These are phyloP conservation scores for Beauveria medogensis DNA, from an alignment of 2,329 filamentous ascomycete genomes.

Conservation along the genomic window DNA sequence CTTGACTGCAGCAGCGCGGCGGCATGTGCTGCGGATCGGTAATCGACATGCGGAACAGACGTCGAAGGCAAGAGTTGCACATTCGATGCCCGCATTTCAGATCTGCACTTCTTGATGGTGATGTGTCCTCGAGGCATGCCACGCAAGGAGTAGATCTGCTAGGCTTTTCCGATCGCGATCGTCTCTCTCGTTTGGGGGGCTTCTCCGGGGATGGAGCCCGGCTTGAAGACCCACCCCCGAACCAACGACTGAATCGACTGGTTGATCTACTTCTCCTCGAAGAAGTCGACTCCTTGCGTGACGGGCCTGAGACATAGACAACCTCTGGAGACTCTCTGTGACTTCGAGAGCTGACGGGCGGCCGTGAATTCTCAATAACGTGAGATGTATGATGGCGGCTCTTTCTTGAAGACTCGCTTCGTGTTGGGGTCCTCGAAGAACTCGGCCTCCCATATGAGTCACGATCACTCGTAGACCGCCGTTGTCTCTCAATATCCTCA, in stretches of 20 bases:
- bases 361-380: slow-evolving; percentile 26
- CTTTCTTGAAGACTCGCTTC: slow-evolving; percentile 23
- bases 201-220: slow-evolving; percentile 20
- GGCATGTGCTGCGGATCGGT: slow-evolving; percentile 77
- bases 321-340: background rate
- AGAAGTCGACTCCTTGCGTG: slow-evolving; percentile 7
- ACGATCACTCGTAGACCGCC: slow-evolving; percentile 20
- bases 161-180: slow-evolving; percentile 8
- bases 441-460: slow-evolving; percentile 20
- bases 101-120: slow-evolving; percentile 55
- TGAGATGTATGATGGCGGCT: slow-evolving; percentile 19
- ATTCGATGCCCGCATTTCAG: slow-evolving; percentile 74
- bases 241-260: slow-evolving; percentile 21
- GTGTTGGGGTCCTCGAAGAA: slow-evolving; percentile 21
- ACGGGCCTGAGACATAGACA: background rate
- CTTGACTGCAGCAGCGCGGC: slow-evolving; percentile 67
- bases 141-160: slow-evolving; percentile 54
- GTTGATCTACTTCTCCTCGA: slow-evolving; percentile 15
- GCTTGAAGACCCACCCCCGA: slow-evolving; percentile 19
- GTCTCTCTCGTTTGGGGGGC: slow-evolving; percentile 8
- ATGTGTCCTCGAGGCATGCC: slow-evolving; percentile 62
- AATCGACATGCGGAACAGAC: slow-evolving; percentile 66
- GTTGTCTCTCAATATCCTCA: slow-evolving; percentile 19
- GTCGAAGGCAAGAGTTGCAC: slow-evolving; percentile 69
- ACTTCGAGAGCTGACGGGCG: slow-evolving; percentile 24